These are phyloP conservation scores for Metschnikowia similis DNA, from an alignment of 805 yeast species.

Conservation along the genomic window DNA sequence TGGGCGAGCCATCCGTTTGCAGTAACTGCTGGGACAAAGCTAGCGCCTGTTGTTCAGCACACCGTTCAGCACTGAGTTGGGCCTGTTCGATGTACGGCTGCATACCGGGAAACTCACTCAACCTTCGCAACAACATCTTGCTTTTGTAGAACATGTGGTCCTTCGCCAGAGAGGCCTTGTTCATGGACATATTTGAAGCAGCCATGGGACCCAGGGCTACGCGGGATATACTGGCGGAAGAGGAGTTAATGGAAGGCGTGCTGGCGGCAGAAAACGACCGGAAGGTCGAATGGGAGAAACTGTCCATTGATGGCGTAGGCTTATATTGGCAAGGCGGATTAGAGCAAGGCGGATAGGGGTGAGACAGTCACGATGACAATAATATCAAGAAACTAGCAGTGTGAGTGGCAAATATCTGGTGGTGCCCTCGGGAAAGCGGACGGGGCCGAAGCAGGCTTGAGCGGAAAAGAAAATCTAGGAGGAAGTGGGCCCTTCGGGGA, in stretches of 20 bases:
- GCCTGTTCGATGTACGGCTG: conserved; percentile 64
- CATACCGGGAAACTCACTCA: conserved; percentile 62
- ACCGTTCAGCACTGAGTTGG: conserved; percentile 58
- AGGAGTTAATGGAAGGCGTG: conserved; percentile 24
- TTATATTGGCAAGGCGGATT: not conserved
- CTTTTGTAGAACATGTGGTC: conserved; percentile 74
- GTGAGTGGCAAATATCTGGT: not conserved
- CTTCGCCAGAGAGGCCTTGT: conserved; percentile 54
- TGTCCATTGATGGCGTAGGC: conserved; percentile 9
- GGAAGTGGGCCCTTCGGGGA: not conserved
- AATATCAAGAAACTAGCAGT: too few relatives aligned
- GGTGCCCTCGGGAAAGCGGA: not conserved
- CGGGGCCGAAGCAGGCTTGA: not conserved
- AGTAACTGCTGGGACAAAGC: conserved; percentile 40
- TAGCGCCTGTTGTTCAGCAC: conserved; percentile 70
- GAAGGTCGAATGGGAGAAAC: conserved; percentile 27
- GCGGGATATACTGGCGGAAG: conserved; percentile 33
- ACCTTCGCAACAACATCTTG: conserved; percentile 47
- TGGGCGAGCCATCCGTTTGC: conserved; percentile 17
- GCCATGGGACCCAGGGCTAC: conserved; percentile 45
- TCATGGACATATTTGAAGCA: conserved; percentile 49
- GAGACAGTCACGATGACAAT: not conserved
- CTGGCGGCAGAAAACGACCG: conserved; percentile 37
- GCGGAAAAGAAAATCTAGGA: not conserved
- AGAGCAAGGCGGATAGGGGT: too few relatives aligned